phyloP scores from a whole-genome alignment of 1,284 basidiomycete genomes.

The Anthracocystis walkeri region DNA sequence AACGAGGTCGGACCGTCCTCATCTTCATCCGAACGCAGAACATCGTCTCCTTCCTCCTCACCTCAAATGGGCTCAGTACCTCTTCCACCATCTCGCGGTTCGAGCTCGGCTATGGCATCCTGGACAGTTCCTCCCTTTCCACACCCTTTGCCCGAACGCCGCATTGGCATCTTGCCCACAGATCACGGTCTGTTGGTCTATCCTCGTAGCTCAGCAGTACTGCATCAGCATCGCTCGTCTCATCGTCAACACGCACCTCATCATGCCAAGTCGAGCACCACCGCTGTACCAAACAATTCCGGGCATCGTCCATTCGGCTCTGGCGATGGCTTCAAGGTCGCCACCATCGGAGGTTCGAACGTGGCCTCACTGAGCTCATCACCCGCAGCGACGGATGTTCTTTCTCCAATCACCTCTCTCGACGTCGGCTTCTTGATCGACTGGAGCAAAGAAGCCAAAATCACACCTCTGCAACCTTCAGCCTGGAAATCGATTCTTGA shows the following conservation, averaged over 20 bases:
- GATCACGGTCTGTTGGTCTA: slow-evolving; percentile 45
- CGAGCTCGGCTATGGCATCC: slow-evolving; percentile 36
- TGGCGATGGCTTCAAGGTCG: slow-evolving; percentile 45
- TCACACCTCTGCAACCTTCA: slow-evolving; percentile 26
- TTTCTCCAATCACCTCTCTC: slow-evolving; percentile 27
- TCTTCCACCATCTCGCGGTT: slow-evolving; percentile 18
- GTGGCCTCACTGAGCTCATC: slow-evolving; percentile 13
- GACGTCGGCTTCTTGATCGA: slow-evolving; percentile 42
- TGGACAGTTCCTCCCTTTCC: slow-evolving; percentile 56
- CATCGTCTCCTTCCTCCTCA: slow-evolving; percentile 17
- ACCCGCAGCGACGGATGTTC: slow-evolving; percentile 5
- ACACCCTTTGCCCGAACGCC: slow-evolving; percentile 49
- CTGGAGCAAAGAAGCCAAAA: slow-evolving; percentile 43
- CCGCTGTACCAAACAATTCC: slow-evolving; percentile 5
- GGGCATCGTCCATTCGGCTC: slow-evolving; percentile 27
- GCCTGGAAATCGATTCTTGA: slow-evolving; percentile 27
- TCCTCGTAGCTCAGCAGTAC: slow-evolving; percentile 26
- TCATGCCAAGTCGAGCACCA: slow-evolving; percentile 20
- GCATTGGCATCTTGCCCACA: slow-evolving; percentile 44
- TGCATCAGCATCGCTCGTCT: slow-evolving; percentile 15
- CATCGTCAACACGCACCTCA: slow-evolving; percentile 17
- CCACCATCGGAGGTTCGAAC: slow-evolving; percentile 29
- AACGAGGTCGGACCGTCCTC: slow-evolving; percentile 8
- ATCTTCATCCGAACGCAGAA: slow-evolving; percentile 11
- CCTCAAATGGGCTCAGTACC: slow-evolving; percentile 19